Percentiles rank a stretch among this genome's conserved stretches.
These are phyloP conservation scores for Sindora glabra DNA, from an alignment of 306 rosid species.

Conservation along the genomic window DNA sequence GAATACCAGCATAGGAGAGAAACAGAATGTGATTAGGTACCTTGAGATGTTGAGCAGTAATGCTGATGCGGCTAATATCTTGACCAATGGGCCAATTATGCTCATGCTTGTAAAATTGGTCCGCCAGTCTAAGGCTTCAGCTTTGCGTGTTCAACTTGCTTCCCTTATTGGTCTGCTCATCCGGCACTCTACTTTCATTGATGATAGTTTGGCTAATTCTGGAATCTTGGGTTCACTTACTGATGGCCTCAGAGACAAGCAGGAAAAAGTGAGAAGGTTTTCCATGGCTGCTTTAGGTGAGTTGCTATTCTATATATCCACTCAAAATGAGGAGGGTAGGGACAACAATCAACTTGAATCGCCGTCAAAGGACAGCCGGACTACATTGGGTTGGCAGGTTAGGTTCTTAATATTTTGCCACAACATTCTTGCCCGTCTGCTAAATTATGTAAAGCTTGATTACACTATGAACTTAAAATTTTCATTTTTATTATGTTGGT, in stretches of 20 bases:
- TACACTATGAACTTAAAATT: conserved; percentile 4
- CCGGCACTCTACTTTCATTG: conserved; percentile 82
- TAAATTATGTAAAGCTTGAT: conserved; percentile 6
- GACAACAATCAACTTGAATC: conserved; percentile 63
- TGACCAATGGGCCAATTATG: conserved; percentile 98
- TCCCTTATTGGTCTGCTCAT: conserved; percentile 86
- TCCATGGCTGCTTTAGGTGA: conserved; percentile 98
- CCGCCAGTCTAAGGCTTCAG: conserved; percentile 72
- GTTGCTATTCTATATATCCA: conserved; percentile 83
- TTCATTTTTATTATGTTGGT: background rate
- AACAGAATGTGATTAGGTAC: conserved; percentile 82
- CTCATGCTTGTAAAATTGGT: conserved; percentile 81
- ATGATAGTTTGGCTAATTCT: conserved; percentile 77
- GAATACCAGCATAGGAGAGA: conserved; percentile 67
- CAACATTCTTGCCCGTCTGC: conserved; percentile 12
- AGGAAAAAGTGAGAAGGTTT: conserved; percentile 92
- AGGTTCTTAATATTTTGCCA: conserved; percentile 21
- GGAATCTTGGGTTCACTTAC: conserved; percentile 78
- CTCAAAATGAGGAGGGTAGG: conserved; percentile 65
- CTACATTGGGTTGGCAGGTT: conserved; percentile 84
- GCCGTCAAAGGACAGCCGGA: conserved; percentile 67
- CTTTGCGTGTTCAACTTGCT: conserved; percentile 89
- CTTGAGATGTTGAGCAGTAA: conserved; percentile 85
- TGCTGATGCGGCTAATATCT: conserved; percentile 87
- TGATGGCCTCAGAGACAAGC: conserved; percentile 92